phyloP scores from a whole-genome alignment of 2,329 filamentous ascomycete species.

The Grosmannia serpens region DNA sequence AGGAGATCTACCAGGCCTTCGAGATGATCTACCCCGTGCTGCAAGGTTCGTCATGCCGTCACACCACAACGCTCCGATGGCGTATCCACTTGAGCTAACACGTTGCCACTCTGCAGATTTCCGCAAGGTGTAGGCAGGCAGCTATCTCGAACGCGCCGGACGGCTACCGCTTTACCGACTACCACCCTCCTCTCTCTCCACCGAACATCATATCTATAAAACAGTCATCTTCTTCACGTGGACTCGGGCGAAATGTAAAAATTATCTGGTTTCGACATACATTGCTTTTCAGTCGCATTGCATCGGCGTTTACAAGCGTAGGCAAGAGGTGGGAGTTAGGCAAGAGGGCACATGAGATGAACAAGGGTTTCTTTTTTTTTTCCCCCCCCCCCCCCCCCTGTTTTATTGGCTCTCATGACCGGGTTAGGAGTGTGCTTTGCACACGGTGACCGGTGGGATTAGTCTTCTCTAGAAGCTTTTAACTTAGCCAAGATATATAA shows the following conservation, averaged over 20 bases:
- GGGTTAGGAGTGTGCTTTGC: not conserved
- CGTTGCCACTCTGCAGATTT: slow-evolving; percentile 30
- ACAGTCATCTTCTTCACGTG: not conserved
- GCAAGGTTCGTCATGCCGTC: slow-evolving; percentile 49
- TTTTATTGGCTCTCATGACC: not conserved
- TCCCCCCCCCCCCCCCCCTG: too few species aligned
- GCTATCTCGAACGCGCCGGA: not conserved
- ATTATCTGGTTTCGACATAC: slow-evolving; percentile 15
- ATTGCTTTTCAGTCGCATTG: slow-evolving; percentile 45
- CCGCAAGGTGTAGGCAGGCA: slow-evolving; percentile 47
- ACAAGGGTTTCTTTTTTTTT: not conserved
- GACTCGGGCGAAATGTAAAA: not conserved
- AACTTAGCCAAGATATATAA: not conserved
- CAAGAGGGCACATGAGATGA: not conserved
- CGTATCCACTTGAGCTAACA: slow-evolving; percentile 5
- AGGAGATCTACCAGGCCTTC: slow-evolving; percentile 95
- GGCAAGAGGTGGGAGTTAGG: not conserved
- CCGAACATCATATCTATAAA: not conserved
- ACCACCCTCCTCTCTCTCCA: not conserved
- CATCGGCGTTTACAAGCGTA: slow-evolving; percentile 35
- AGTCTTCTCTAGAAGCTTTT: not conserved
- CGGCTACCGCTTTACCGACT: not conserved
- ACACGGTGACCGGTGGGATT: not conserved
- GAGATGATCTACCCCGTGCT: slow-evolving; percentile 96
- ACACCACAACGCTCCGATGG: slow-evolving; percentile 5